Conservation (phyloP, 106 monocot genomes). For the Hemerocallis citrina region DNA sequence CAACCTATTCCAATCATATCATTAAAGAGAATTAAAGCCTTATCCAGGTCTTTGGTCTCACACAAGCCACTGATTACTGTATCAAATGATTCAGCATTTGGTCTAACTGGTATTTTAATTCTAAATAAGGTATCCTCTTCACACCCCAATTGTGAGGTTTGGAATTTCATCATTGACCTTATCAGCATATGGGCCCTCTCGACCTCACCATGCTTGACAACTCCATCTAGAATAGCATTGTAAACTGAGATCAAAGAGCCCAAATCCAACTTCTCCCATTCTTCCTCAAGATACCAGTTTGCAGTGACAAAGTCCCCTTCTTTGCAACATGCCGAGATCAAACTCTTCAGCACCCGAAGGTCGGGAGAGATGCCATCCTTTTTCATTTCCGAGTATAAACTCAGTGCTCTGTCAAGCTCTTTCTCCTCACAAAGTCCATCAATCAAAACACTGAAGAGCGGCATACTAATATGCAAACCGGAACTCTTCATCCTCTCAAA, state of each 20-base stretch:
- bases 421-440: conserved; percentile 46
- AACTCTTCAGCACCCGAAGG: conserved; percentile 34
- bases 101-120: conserved; percentile 24
- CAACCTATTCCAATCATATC: conserved; percentile 50
- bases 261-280: conserved; percentile 18
- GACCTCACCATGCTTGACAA: conserved; percentile 32
- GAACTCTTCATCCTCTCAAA: conserved; percentile 56
- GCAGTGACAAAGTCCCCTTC: conserved; percentile 31
- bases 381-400: conserved; percentile 64
- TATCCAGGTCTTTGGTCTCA: conserved; percentile 40
- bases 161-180: conserved; percentile 35
- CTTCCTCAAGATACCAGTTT: conserved; percentile 36
- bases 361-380: conserved; percentile 28
- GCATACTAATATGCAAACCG: conserved; percentile 44
- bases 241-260: conserved; percentile 23
- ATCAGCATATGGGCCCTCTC: conserved; percentile 43
- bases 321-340: conserved; percentile 38
- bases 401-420: conserved; percentile 31
- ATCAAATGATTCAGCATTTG: conserved; percentile 60
- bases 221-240: conserved; percentile 55
- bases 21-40: conserved; percentile 47
- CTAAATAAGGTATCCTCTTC: conserved; percentile 3
- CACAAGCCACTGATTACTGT: conserved; percentile 60
- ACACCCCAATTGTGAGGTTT: neutral
- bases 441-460: conserved; percentile 51